Conservation (phyloP, 148 eudicot genomes). For the Camellia lanceoleosa region DNA sequence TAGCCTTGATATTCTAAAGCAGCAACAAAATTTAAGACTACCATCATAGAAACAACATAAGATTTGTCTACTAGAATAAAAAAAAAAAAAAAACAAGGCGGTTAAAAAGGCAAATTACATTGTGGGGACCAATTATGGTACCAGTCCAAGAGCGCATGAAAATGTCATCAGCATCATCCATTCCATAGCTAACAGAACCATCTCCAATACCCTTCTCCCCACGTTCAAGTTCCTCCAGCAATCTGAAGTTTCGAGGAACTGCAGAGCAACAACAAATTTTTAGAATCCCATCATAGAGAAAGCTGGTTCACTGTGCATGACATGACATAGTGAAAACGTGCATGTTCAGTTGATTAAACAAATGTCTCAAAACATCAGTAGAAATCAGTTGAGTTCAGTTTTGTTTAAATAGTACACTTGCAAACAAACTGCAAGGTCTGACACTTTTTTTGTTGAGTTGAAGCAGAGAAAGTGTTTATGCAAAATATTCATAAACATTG, state of each 20-base stretch:
- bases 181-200: constrained; percentile 63
- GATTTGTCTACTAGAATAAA: background rate
- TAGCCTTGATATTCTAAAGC: background rate
- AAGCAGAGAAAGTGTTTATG: background rate
- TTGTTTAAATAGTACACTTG: background rate
- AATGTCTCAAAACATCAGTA: background rate
- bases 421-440: background rate
- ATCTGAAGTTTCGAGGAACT: constrained; percentile 57
- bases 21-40: background rate
- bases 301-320: background rate
- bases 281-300: background rate
- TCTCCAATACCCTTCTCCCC: constrained; percentile 68
- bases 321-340: background rate
- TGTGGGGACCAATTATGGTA: constrained; percentile 60
- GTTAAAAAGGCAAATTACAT: constrained; percentile 22
- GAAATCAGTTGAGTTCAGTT: background rate
- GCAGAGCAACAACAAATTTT: background rate
- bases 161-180: constrained; percentile 64
- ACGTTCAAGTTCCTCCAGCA: constrained; percentile 58
- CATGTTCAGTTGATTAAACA: background rate
- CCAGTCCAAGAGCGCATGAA: constrained; percentile 70
- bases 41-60: background rate
- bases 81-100: background rate
- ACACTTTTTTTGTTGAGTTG: background rate
- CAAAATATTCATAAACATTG: background rate